Percentiles rank a stretch among this genome's conserved stretches.
These are phyloP conservation scores for Solanum bulbocastanum DNA, from an alignment of 257 asterid species.

Conservation along the genomic window DNA sequence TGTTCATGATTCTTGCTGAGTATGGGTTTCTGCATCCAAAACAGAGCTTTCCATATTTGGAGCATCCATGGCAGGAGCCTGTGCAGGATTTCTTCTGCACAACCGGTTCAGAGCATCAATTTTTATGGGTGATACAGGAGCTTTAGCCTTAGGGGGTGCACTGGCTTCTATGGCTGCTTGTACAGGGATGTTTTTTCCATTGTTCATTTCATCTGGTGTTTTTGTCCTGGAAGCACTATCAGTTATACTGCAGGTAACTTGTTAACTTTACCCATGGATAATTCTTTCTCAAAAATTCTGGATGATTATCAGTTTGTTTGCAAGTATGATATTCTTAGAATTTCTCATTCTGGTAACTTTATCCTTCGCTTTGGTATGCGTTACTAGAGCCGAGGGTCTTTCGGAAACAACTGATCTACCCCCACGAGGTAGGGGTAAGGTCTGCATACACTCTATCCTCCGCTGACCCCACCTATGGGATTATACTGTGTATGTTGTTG, in stretches of 20 bases:
- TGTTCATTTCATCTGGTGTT: conserved; percentile 72
- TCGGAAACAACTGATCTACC: background rate
- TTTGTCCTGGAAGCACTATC: conserved; percentile 49
- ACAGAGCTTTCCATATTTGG: conserved; percentile 85
- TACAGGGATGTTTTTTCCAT: conserved; percentile 89
- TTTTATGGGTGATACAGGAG: conserved; percentile 83
- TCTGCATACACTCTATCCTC: background rate
- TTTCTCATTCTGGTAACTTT: background rate
- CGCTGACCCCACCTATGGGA: background rate
- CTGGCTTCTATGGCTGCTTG: conserved; percentile 97
- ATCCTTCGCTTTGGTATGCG: background rate
- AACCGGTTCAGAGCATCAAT: conserved; percentile 72
- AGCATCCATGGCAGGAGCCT: conserved; percentile 97
- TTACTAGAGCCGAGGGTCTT: background rate
- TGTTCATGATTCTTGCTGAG: conserved; percentile 1
- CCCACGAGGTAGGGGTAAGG: background rate
- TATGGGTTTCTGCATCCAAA: conserved; percentile 4
- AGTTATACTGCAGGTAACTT: conserved; percentile 54
- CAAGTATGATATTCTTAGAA: background rate
- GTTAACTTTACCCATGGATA: background rate
- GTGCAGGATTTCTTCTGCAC: conserved; percentile 82
- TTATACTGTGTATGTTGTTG: background rate
- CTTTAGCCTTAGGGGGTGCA: conserved; percentile 89
- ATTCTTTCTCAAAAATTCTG: background rate
- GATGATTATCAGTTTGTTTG: background rate